Conservation (phyloP, 768 basidiomycete genomes). For the Gymnopilus dilepis region DNA sequence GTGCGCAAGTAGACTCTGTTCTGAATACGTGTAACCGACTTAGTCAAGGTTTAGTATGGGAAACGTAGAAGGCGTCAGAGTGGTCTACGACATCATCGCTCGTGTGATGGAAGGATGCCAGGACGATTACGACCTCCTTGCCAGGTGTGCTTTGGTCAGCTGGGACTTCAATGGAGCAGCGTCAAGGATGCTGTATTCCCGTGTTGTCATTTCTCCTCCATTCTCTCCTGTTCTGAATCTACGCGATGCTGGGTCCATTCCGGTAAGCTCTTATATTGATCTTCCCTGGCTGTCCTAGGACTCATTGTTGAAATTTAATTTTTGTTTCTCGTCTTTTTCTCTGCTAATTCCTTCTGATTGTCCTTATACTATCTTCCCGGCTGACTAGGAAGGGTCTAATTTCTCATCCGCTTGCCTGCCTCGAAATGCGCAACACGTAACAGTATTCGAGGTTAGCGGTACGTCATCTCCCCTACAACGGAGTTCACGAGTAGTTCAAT, state of each 20-base stretch:
- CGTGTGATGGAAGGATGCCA: slow-evolving; percentile 37
- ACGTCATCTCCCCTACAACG: slow-evolving; percentile 14
- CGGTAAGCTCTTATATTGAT: slow-evolving; percentile 32
- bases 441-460: slow-evolving; percentile 52
- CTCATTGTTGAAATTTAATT: background rate
- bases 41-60: background rate
- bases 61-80: background rate
- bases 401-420: slow-evolving; percentile 46
- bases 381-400: slow-evolving; percentile 38
- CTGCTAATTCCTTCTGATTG: no score
- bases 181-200: slow-evolving; percentile 49
- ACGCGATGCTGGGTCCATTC: slow-evolving; percentile 37
- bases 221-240: slow-evolving; percentile 39
- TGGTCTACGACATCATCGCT: slow-evolving; percentile 39
- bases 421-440: slow-evolving; percentile 45
- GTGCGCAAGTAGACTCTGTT: no score
- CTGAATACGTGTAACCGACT: no score
- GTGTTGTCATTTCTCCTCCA: slow-evolving; percentile 47
- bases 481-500: background rate
- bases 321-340: background rate
- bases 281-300: background rate
- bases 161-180: slow-evolving; percentile 50
- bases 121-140: slow-evolving; percentile 43
- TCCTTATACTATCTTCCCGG: background rate
- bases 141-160: slow-evolving; percentile 49